A percentile compares a stretch with the other conserved stretches of the same genome.
Evolutionary conservation across 2,329 filamentous ascomycete species (phyloP).

Genomic region (Cordyceps sp.): DNA sequence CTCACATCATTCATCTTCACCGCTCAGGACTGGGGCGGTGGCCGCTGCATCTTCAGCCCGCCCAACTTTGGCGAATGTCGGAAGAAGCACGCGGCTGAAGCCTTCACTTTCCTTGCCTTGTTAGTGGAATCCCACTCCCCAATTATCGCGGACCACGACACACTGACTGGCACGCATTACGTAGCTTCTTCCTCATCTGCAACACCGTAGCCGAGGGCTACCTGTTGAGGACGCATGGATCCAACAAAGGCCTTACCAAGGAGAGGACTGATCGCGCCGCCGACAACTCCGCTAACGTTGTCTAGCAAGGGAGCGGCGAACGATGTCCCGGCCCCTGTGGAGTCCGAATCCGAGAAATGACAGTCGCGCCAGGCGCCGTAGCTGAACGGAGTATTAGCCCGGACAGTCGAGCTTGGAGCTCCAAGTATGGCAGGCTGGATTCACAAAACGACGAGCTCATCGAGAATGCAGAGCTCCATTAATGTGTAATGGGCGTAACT

Average conservation of each 20-base stretch:
- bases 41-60: slow-evolving; percentile 1
- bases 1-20: slow-evolving; percentile 11
- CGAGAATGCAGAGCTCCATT: no score
- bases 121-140: slow-evolving; percentile 2
- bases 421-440: no score
- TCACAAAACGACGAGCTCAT: no score
- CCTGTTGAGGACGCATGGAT: neutral
- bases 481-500: no score
- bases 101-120: slow-evolving; percentile 11
- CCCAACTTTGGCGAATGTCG: slow-evolving; percentile 4
- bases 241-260: neutral
- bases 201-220: slow-evolving; percentile 5
- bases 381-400: no score
- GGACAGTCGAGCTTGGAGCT: no score
- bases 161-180: no score
- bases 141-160: no score
- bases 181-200: slow-evolving; percentile 7
- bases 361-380: no score
- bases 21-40: slow-evolving; percentile 7
- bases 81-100: slow-evolving; percentile 8
- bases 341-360: no score
- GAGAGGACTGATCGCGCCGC: neutral
- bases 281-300: neutral
- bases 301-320: neutral
- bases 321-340: no score